Base-by-base conservation (phyloP, 306 rosid species). In the Malus orientalis region DNA sequence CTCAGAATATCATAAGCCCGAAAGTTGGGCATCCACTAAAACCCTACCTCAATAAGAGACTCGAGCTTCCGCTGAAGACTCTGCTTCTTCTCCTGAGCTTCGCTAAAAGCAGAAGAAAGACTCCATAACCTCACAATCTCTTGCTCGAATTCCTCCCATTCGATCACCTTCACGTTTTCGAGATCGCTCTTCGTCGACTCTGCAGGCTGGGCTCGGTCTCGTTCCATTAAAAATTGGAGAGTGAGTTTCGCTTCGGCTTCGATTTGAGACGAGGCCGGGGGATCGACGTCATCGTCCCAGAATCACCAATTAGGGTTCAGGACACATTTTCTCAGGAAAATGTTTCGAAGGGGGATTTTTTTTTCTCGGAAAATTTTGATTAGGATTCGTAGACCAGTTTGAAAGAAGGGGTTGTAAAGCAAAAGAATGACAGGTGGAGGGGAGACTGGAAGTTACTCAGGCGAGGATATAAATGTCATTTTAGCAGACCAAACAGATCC, bases 131-230 rank as follows among this genome's bases (percentile, higher is more conserved):
- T 81, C 2, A 93, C 98, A 58, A 92, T 91, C 76, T 92, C 97
- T 38, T 89, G 93, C 78, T 95, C 90, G 78, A 87, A 90, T 55
- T 90, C 97, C 80, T 92, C 97, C 97, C 99, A 95, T 79, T 89
- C 82, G 53, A 92, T 84, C 13, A 88, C 85, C 78, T 82, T 85
- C 63, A 76, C 74, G 76, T 85, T 81, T 49, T 89, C 86, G 18
- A 78, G 89, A 90, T 85, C 89, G 78, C 77, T 74, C 1, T 76
- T 45, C 61, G 64, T 76, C 71, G 40, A 58, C n/a, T 62, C 82
- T 65, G 78, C 74, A 61, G 88, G 65, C 29, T 49, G 59, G 59
- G 74, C 36, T 69, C 74, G 79, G 67, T 76, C 61, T 75, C 67
- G 82, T 83, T 90, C 97, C 97, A 94, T 94, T 53, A 73, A 73